These are phyloP conservation scores for Aspergillus sclerotialis DNA, from an alignment of 2,329 filamentous ascomycete species.

Conservation along the genomic window DNA sequence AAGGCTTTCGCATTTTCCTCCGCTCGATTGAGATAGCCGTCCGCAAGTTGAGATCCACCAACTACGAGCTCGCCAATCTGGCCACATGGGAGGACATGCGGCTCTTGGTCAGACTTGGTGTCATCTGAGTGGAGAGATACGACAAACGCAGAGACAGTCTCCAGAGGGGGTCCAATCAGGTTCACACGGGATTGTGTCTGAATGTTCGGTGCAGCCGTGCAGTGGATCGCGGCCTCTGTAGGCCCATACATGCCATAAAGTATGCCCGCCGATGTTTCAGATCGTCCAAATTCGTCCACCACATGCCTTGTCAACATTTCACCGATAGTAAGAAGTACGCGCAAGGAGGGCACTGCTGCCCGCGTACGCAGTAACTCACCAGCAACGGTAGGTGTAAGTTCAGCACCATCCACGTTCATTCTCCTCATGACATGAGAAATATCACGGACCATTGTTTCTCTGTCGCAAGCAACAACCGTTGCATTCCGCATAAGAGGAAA, in stretches of 20 bases:
- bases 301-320: constrained; percentile 27
- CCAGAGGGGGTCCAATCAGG: constrained; percentile 29
- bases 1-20: constrained; percentile 20
- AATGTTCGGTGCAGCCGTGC: constrained; percentile 17
- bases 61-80: constrained; percentile 40
- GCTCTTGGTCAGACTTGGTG: constrained; percentile 14
- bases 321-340: constrained; percentile 27
- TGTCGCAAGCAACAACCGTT: constrained; percentile 32
- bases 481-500: constrained; percentile 23
- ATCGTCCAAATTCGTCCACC: constrained; percentile 21
- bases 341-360: constrained; percentile 13
- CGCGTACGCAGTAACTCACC: constrained; percentile 58
- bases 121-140: constrained; percentile 16
- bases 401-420: constrained; percentile 69
- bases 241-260: constrained; percentile 30
- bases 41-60: constrained; percentile 25
- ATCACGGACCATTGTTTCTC: constrained; percentile 64
- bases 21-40: constrained; percentile 21
- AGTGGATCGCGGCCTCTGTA: constrained; percentile 25
- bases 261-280: constrained; percentile 2
- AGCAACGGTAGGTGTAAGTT: constrained; percentile 79
- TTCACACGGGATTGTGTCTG: constrained; percentile 21
- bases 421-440: constrained; percentile 57
- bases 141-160: constrained; percentile 29
- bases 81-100: constrained; percentile 28